These are phyloP conservation scores for Penicillium angulare DNA, from an alignment of 495 filamentous ascomycete genomes.

Conservation along the genomic window DNA sequence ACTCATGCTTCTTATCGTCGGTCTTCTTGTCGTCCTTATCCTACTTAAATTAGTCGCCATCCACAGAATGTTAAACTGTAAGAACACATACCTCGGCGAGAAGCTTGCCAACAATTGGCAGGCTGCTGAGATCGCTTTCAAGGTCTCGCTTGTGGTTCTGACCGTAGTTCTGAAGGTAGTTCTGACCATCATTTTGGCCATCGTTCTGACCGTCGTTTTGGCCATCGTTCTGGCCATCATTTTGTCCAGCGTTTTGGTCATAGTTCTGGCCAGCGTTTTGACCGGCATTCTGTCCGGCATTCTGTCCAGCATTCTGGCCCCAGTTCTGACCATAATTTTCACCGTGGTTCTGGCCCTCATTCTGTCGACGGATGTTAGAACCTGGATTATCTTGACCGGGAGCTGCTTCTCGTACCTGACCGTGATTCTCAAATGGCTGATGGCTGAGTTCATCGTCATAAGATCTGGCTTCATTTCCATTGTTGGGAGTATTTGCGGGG, in stretches of 20 bases:
- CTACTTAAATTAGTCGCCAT: not conserved
- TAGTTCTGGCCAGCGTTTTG: conserved; percentile 9
- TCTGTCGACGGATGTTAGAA: too few species aligned
- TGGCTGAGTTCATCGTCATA: not conserved
- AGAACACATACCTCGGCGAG: conserved; percentile 8
- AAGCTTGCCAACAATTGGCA: conserved; percentile 16
- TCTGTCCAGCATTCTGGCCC: conserved; percentile 3
- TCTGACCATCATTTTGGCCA: conserved; percentile 12
- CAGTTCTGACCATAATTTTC: conserved; percentile 4
- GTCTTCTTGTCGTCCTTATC: not conserved
- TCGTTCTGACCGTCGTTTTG: conserved; percentile 5
- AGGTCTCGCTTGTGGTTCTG: conserved; percentile 10
- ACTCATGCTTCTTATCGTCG: not conserved
- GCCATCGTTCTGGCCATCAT: conserved; percentile 8
- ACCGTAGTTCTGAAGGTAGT: conserved; percentile 5
- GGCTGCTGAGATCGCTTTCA: conserved; percentile 2
- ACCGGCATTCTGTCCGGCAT: conserved; percentile 9
- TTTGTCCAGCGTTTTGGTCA: conserved; percentile 4
- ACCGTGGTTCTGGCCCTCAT: conserved; percentile 4
- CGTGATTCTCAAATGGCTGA: conserved; percentile 7
- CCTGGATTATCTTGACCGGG: too few species aligned
- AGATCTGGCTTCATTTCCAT: conserved; percentile 3
- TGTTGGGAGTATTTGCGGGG: not conserved
- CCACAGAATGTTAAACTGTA: too few species aligned
- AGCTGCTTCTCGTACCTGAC: too few species aligned